A percentile compares a stretch with the other conserved stretches of the same genome.
phyloP scores from a whole-genome alignment of 108 stramenopile species.

The Cylindrotheca closterium region DNA sequence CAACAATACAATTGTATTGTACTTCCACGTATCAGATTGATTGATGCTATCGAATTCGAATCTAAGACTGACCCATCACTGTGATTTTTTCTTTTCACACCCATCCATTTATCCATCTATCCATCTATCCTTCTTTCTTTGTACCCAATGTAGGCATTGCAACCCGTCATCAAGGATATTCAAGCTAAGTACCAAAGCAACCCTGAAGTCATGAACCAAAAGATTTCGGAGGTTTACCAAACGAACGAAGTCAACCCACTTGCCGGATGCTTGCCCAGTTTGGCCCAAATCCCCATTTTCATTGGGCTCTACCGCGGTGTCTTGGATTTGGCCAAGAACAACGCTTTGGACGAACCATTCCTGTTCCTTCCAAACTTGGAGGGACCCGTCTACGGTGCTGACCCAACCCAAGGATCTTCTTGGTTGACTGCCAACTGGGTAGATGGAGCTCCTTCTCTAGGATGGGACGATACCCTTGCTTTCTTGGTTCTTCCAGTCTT shows the following conservation, averaged over 20 bases:
- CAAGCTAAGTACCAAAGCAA: constrained; percentile 94
- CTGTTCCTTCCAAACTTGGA: constrained; percentile 94
- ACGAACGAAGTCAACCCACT: constrained; percentile 92
- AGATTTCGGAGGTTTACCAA: constrained; percentile 93
- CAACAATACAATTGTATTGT: not conserved
- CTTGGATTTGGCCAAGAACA: constrained; percentile 84
- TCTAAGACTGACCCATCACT: not conserved
- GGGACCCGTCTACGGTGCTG: constrained; percentile 94
- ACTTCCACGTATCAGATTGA: too few relatives aligned
- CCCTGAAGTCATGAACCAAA: constrained; percentile 91
- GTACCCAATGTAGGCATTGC: too few relatives aligned
- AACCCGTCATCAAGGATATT: constrained; percentile 87
- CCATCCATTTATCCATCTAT: too few relatives aligned
- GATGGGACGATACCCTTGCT: constrained; percentile 90
- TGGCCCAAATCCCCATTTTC: constrained; percentile 96
- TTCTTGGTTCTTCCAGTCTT: constrained; percentile 82
- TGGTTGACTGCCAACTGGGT: constrained; percentile 87
- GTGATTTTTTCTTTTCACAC: constrained; percentile 11
- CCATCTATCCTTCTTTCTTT: too few relatives aligned
- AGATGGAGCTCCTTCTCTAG: constrained; percentile 82
- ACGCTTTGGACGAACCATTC: constrained; percentile 92
- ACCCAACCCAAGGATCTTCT: constrained; percentile 84
- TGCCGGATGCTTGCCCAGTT: constrained; percentile 89
- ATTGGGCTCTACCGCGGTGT: constrained; percentile 96
- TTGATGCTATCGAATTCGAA: not conserved